These are phyloP conservation scores for Lanmaoa pseudosensibilis DNA, from an alignment of 768 basidiomycete species.

Conservation along the genomic window DNA sequence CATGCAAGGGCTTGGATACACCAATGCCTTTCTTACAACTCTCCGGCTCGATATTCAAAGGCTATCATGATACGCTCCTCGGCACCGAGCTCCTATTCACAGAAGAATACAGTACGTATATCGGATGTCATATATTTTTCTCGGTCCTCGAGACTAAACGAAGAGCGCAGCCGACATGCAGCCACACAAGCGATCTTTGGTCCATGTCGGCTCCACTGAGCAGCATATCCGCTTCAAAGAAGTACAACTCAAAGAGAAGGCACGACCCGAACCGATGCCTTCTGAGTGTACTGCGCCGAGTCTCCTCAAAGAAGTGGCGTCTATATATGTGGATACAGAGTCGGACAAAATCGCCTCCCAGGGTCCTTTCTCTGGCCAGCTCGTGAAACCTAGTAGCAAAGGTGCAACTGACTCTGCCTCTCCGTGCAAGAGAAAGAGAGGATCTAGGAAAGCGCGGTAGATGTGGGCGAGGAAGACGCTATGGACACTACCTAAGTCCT, in stretches of 20 bases:
- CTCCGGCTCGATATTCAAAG: slow-evolving; percentile 72
- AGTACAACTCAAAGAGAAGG: slow-evolving; percentile 51
- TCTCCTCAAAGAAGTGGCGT: slow-evolving; percentile 19
- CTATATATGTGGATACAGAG: slow-evolving; percentile 21
- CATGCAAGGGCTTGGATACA: slow-evolving; percentile 67
- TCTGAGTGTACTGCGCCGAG: slow-evolving; percentile 5
- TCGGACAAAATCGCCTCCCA: not conserved
- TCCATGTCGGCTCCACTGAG: slow-evolving; percentile 60
- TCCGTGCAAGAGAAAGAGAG: slow-evolving; percentile 22
- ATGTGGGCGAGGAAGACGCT: slow-evolving; percentile 13
- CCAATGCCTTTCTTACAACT: slow-evolving; percentile 76
- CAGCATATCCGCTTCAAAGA: slow-evolving; percentile 74
- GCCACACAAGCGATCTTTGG: slow-evolving; percentile 49
- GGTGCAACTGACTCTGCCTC: not conserved
- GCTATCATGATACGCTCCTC: slow-evolving; percentile 62
- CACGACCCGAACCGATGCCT: slow-evolving; percentile 31
- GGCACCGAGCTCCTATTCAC: slow-evolving; percentile 78
- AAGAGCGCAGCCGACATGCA: slow-evolving; percentile 42
- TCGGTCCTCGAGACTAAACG: not conserved
- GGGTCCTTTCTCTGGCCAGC: not conserved
- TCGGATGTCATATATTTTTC: not conserved
- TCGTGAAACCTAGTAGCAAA: slow-evolving; percentile 2
- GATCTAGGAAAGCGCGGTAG: slow-evolving; percentile 29
- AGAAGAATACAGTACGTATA: slow-evolving; percentile 61
- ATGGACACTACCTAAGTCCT: slow-evolving; percentile 20